Evolutionary conservation across 306 rosid species (phyloP).

Genomic region (Geum urbanum): DNA sequence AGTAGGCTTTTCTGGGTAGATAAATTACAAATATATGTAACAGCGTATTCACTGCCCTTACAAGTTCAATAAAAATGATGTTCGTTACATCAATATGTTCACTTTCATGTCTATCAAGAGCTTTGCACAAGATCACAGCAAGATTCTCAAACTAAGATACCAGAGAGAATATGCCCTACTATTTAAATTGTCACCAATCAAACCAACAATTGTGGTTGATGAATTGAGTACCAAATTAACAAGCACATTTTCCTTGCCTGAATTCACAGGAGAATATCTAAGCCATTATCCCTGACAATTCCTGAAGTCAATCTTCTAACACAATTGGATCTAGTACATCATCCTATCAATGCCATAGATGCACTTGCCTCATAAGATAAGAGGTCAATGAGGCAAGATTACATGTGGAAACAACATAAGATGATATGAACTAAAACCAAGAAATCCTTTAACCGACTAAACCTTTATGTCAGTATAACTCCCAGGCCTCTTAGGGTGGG

Average conservation of each 20-base stretch:
- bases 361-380: not conserved
- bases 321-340: not conserved
- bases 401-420: not conserved
- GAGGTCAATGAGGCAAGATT: constrained; percentile 7
- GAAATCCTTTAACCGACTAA: constrained; percentile 10
- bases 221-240: not conserved
- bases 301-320: too few relatives aligned
- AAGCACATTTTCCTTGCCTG: not conserved
- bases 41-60: not conserved
- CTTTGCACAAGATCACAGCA: not conserved
- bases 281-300: not conserved
- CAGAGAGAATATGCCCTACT: not conserved
- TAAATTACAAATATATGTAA: not conserved
- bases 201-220: not conserved
- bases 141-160: not conserved
- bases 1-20: not conserved
- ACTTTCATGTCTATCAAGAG: not conserved
- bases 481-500: constrained; percentile 16
- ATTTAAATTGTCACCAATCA: not conserved
- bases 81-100: not conserved
- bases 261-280: too few relatives aligned
- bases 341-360: not conserved
- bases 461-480: constrained; percentile 17
- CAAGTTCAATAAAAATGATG: not conserved
- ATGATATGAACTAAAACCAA: not conserved